Conservation (phyloP, 164 flowering plant species). For the Saururus chinensis region DNA sequence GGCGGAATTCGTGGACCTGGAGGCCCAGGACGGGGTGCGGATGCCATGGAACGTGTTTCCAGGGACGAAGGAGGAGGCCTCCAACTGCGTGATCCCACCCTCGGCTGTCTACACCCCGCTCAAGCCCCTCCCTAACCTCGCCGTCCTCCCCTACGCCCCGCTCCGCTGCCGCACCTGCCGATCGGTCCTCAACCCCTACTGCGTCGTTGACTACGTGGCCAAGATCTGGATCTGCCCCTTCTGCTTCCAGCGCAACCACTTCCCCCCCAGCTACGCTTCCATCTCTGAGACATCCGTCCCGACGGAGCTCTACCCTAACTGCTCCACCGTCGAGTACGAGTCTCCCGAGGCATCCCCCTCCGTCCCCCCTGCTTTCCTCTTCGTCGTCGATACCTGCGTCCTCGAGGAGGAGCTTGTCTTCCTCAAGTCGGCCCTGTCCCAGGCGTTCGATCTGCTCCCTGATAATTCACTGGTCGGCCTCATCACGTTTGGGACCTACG, state of each 20-base stretch:
- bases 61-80: constrained; percentile 63
- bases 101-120: constrained; percentile 82
- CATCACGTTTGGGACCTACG: constrained; percentile 76
- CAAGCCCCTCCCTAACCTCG: constrained; percentile 40
- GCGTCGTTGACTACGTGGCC: constrained; percentile 61
- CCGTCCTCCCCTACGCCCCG: constrained; percentile 73
- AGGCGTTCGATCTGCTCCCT: constrained; percentile 68
- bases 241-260: constrained; percentile 77
- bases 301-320: constrained; percentile 79
- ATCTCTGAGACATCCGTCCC: constrained; percentile 72
- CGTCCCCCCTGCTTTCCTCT: constrained; percentile 50
- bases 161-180: constrained; percentile 84
- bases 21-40: constrained; percentile 68
- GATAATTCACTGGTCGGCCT: constrained; percentile 75
- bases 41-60: constrained; percentile 97
- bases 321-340: constrained; percentile 77
- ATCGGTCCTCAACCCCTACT: constrained; percentile 82
- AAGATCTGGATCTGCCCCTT: constrained; percentile 97
- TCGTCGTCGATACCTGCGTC: constrained; percentile 73
- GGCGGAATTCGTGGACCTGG: constrained; percentile 79
- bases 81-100: constrained; percentile 55
- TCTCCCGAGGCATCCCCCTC: constrained; percentile 17
- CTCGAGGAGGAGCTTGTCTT: constrained; percentile 81
- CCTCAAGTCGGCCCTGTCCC: constrained; percentile 56
- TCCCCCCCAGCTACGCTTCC: constrained; percentile 64